These are phyloP conservation scores for Leptographium procerum DNA, from an alignment of 2,329 filamentous ascomycete genomes.

Conservation along the genomic window DNA sequence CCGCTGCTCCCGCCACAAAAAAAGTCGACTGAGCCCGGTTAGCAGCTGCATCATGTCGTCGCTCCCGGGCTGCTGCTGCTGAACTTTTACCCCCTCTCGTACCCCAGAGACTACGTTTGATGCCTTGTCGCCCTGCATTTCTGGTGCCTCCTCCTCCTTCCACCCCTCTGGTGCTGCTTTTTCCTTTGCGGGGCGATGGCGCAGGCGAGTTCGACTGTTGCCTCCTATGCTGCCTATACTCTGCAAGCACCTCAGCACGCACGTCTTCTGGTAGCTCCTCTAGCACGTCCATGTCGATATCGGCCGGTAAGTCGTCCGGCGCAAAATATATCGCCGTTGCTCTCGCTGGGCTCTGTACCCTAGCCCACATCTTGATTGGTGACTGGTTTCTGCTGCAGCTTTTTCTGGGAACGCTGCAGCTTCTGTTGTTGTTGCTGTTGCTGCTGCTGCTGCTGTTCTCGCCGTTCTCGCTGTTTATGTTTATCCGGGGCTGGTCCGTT, in stretches of 20 bases:
- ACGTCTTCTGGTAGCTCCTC: slow-evolving; percentile 76
- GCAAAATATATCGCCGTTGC: background rate
- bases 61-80: slow-evolving; percentile 24
- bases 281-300: slow-evolving; percentile 77
- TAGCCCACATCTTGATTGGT: slow-evolving; percentile 15
- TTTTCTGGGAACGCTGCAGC: slow-evolving; percentile 16
- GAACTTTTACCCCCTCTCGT: background rate
- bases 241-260: slow-evolving; percentile 67
- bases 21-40: slow-evolving; percentile 67
- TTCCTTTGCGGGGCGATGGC: slow-evolving; percentile 31
- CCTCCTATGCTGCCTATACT: slow-evolving; percentile 41
- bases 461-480: slow-evolving; percentile 9
- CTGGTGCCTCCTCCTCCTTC: slow-evolving; percentile 2
- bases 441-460: background rate
- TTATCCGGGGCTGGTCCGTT: slow-evolving; percentile 16
- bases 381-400: slow-evolving; percentile 15
- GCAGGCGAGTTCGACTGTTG: slow-evolving; percentile 42
- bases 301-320: slow-evolving; percentile 45
- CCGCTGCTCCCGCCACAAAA: slow-evolving; percentile 26
- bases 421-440: background rate
- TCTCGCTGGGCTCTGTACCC: slow-evolving; percentile 25
- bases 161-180: background rate
- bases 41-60: slow-evolving; percentile 41
- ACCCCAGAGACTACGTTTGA: slow-evolving; percentile 8
- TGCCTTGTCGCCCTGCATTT: background rate